A percentile compares a stretch with the other conserved stretches of the same genome.
phyloP scores from a whole-genome alignment of 1,284 basidiomycete genomes.

The Cutaneotrichosporon sp. region DNA sequence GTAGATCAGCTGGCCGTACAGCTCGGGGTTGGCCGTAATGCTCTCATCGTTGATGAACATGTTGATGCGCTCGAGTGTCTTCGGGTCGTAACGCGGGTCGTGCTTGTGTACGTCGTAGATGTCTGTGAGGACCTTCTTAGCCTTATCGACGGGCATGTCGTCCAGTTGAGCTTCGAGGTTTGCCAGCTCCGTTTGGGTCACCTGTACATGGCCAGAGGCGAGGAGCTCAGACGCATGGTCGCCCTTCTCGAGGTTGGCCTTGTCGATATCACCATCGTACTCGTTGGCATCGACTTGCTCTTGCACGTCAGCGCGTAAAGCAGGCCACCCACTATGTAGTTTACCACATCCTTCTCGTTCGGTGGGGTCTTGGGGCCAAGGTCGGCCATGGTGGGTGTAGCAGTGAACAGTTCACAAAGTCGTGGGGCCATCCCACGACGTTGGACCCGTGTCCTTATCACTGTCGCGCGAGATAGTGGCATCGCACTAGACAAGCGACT shows the following conservation, averaged over 20 bases:
- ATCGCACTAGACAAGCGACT: neutral
- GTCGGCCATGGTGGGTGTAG: conserved; percentile 5
- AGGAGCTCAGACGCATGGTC: conserved; percentile 10
- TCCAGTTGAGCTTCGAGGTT: conserved; percentile 14
- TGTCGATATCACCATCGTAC: neutral
- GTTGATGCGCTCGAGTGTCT: conserved; percentile 19
- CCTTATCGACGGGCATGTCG: conserved; percentile 18
- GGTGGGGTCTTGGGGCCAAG: neutral
- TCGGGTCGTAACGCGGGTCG: conserved; percentile 21
- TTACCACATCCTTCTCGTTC: conserved; percentile 11
- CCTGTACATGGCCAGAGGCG: conserved; percentile 18
- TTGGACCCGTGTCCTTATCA: neutral
- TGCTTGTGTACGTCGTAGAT: conserved; percentile 18
- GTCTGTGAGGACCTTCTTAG: conserved; percentile 16
- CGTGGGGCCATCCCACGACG: neutral
- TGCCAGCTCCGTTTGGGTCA: conserved; percentile 18
- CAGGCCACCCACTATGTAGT: conserved; percentile 2
- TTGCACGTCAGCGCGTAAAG: neutral
- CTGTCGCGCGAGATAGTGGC: neutral
- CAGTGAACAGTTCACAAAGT: neutral
- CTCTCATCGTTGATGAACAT: conserved; percentile 18
- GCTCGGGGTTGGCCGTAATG: conserved; percentile 15
- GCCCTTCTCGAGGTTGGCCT: conserved; percentile 12
- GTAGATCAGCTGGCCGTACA: conserved; percentile 25
- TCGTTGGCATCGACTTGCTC: neutral